Base-by-base conservation (phyloP, 202 grass and related monocot species). In the Setaria italica region DNA sequence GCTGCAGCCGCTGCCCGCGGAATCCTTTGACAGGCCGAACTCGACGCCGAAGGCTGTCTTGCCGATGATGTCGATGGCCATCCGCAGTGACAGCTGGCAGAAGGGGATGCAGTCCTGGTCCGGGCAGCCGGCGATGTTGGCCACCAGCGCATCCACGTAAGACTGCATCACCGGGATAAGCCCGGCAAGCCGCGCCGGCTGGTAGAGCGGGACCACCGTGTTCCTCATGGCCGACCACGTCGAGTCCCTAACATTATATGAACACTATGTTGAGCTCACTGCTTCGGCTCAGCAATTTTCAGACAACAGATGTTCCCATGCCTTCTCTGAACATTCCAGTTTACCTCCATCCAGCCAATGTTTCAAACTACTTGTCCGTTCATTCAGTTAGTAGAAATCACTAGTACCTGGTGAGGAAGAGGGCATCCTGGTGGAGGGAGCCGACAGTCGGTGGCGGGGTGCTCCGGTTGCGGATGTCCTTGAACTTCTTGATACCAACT, bases 401-500 rank as follows among this genome's bases (percentile, higher is more conserved):
- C 43, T 70, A 35, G 32, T 82, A 89, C 94, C 94, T 95, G 77
- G 88, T 87, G 65, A 99, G 90, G 81, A 99, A 99, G 79, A 99
- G 97, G 29, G 92, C 92, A 39, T 99, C 92, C 63, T 94, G 94
- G 85, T 94, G 94, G 67, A 99, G 86, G 53, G 92, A 97, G 25
- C 94, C 97, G 11, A 89, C 67, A 2, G 81, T 91, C 0, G 97
- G 97, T 12, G 94, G 89, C 7, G 90, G 94, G 42, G 82, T 90
- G 89, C 97, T 99, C 85, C 97, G 84, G 54, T 99, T 99, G 57
- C 86, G 90, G 81, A 96, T 92, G 71, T 91, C 70, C 87, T 94
- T 99, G 84, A 99, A 99, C 76, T 94, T 96, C 69, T 97, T 99
- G 65, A 97, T 99, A 39, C 97, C 92, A 11, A 99, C 97, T 67